Conservation (phyloP, 169 alveolate species). For the Perkinsus chesapeaki region DNA sequence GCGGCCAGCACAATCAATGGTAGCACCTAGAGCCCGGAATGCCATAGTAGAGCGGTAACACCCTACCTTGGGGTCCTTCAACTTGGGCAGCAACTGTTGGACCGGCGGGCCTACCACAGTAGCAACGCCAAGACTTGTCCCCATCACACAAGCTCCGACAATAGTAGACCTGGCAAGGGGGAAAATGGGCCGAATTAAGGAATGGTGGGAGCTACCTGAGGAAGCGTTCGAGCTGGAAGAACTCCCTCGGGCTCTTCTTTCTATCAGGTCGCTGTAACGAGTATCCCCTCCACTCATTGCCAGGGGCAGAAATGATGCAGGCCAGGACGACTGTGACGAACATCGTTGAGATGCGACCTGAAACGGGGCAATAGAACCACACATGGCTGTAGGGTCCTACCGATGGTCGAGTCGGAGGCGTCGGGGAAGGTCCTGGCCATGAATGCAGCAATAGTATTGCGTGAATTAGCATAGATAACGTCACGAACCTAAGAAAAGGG, state of each 20-base stretch:
- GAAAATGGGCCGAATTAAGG: background rate
- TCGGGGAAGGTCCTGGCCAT: background rate
- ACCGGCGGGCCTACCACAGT: background rate
- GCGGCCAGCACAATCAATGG: background rate
- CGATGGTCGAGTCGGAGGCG: background rate
- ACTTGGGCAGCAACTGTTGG: background rate
- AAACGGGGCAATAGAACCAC: background rate
- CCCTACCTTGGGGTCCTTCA: background rate
- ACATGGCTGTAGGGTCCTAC: background rate
- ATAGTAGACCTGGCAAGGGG: background rate
- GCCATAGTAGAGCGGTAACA: background rate
- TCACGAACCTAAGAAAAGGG: background rate
- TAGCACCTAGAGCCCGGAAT: background rate
- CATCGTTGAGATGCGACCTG: constrained; percentile 8
- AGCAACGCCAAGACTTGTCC: background rate
- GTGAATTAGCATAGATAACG: background rate
- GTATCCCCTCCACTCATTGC: constrained; percentile 9
- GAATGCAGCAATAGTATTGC: background rate
- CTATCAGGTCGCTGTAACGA: background rate
- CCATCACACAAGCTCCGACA: background rate
- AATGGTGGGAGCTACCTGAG: background rate
- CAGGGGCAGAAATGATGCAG: constrained; percentile 14
- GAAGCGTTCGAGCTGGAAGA: background rate
- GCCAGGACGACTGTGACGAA: constrained; percentile 15
- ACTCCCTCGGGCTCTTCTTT: background rate